Evolutionary conservation across 2,329 filamentous ascomycete species (phyloP).

Genomic region (Pseudocercospora fuligena): DNA sequence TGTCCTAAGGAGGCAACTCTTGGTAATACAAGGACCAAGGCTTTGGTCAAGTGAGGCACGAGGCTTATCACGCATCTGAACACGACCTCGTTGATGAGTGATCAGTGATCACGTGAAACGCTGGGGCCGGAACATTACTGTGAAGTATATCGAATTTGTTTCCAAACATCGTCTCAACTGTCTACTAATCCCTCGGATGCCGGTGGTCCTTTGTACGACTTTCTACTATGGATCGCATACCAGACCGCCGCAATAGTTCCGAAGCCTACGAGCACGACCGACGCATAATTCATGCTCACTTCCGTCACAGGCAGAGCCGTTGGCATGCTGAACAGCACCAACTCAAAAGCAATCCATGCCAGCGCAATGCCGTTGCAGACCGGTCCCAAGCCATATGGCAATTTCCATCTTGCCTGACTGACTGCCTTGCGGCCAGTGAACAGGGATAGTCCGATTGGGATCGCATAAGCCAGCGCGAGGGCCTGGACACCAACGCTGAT

Average conservation of each 20-base stretch:
- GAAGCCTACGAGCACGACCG: conserved; percentile 62
- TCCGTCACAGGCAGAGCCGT: conserved; percentile 58
- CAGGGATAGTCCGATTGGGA: conserved; percentile 53
- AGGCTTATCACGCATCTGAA: background rate
- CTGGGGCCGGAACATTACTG: background rate
- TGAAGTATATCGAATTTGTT: background rate
- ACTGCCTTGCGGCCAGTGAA: conserved; percentile 44
- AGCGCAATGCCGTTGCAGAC: conserved; percentile 36
- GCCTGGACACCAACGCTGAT: conserved; percentile 62
- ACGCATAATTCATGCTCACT: conserved; percentile 61
- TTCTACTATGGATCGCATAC: conserved; percentile 14
- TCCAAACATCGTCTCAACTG: background rate
- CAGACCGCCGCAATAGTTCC: conserved; percentile 12
- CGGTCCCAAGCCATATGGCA: conserved; percentile 42
- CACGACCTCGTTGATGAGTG: background rate
- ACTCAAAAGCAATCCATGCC: conserved; percentile 36
- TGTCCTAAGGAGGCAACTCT: background rate
- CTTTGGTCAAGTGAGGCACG: background rate
- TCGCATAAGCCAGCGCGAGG: conserved; percentile 60
- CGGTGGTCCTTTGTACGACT: conserved; percentile 13
- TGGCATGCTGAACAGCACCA: conserved; percentile 58
- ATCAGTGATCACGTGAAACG: background rate
- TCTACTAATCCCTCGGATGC: conserved; percentile 7
- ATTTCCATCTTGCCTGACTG: conserved; percentile 19
- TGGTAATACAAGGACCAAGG: background rate